Evolutionary conservation across 805 yeast species (phyloP).

Genomic region (Dipodascus albidus): DNA sequence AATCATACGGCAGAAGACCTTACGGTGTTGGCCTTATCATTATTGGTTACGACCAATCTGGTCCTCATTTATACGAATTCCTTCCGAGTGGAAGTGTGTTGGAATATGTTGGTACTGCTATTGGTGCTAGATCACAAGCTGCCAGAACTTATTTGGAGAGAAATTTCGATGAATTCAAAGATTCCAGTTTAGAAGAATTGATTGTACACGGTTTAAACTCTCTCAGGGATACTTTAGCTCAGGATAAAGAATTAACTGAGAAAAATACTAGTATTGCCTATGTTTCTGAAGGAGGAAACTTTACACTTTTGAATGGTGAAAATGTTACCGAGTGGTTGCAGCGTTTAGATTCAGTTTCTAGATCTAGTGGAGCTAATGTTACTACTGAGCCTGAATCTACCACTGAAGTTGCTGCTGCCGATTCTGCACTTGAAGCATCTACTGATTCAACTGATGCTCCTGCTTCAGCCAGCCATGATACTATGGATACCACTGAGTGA

Average conservation of each 20-base stretch:
- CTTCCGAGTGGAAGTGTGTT: constrained; percentile 91
- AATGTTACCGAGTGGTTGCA: constrained; percentile 76
- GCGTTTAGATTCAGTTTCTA: constrained; percentile 53
- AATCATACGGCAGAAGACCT: constrained; percentile 92
- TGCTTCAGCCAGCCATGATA: constrained; percentile 18
- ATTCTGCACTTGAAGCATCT: constrained; percentile 8
- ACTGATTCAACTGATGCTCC: not conserved
- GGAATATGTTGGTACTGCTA: constrained; percentile 88
- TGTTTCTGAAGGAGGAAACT: constrained; percentile 72
- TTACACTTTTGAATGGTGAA: constrained; percentile 77
- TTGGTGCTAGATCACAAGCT: constrained; percentile 98
- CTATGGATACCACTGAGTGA: constrained; percentile 26
- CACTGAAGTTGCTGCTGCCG: constrained; percentile 13
- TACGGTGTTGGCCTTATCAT: constrained; percentile 93
- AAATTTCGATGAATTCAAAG: constrained; percentile 55
- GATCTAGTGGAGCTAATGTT: constrained; percentile 33
- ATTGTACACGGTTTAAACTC: constrained; percentile 83
- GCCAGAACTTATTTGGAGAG: constrained; percentile 94
- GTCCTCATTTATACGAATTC: constrained; percentile 89
- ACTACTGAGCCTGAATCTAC: constrained; percentile 12
- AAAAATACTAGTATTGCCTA: constrained; percentile 85
- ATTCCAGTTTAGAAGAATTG: constrained; percentile 55
- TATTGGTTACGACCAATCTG: constrained; percentile 86
- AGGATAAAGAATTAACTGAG: constrained; percentile 79
- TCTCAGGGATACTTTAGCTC: constrained; percentile 84